Evolutionary conservation across 768 basidiomycete genomes (phyloP).

Genomic region (Sporobolomyces phaffii): DNA sequence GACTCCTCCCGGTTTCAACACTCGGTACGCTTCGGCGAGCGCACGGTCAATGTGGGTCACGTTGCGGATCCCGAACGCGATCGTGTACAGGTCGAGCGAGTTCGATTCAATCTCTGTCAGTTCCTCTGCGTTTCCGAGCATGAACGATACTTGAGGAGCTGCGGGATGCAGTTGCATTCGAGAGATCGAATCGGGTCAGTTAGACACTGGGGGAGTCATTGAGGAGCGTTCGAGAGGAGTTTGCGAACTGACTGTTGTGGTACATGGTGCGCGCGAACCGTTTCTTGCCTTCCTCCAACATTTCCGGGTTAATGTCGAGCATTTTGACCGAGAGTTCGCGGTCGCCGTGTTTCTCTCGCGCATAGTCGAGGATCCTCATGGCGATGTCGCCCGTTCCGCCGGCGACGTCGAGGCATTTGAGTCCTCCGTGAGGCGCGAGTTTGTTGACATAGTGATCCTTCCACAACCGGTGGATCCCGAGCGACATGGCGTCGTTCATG

Average conservation of each 20-base stretch:
- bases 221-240: too few relatives aligned
- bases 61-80: slow-evolving; percentile 96
- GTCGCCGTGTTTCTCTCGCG: slow-evolving; percentile 79
- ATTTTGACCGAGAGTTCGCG: slow-evolving; percentile 82
- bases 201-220: too few relatives aligned
- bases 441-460: slow-evolving; percentile 66
- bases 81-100: slow-evolving; percentile 92
- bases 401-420: slow-evolving; percentile 85
- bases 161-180: slow-evolving; percentile 57
- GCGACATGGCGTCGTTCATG: slow-evolving; percentile 98
- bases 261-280: slow-evolving; percentile 97
- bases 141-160: slow-evolving; percentile 61
- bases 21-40: slow-evolving; percentile 79
- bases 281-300: slow-evolving; percentile 85
- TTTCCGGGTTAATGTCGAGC: slow-evolving; percentile 89
- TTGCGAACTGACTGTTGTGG: slow-evolving; percentile 66
- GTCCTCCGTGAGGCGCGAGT: slow-evolving; percentile 53
- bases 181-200: background rate
- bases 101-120: slow-evolving; percentile 69
- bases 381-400: slow-evolving; percentile 97
- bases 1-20: slow-evolving; percentile 89
- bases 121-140: slow-evolving; percentile 84
- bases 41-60: slow-evolving; percentile 88
- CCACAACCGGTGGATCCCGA: slow-evolving; percentile 95
- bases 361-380: slow-evolving; percentile 81